These are phyloP conservation scores for Craterostigma plantagineum DNA, from an alignment of 257 asterid species.

Conservation along the genomic window DNA sequence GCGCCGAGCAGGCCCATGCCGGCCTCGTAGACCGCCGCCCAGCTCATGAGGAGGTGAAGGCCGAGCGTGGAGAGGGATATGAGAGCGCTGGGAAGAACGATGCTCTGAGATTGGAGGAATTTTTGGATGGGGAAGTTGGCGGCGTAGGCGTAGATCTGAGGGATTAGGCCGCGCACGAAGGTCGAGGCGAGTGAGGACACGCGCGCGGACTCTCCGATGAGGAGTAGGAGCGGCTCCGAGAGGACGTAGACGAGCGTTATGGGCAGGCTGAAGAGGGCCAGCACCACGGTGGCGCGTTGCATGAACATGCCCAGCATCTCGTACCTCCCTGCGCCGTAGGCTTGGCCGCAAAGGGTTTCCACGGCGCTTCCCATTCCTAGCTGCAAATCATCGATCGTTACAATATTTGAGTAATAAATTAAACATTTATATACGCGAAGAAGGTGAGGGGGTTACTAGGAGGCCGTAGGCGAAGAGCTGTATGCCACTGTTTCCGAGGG, in stretches of 20 bases:
- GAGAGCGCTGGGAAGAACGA: constrained; percentile 35
- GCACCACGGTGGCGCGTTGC: constrained; percentile 33
- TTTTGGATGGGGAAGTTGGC: constrained; percentile 41
- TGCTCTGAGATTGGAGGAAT: constrained; percentile 38
- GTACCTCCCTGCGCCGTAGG: constrained; percentile 30
- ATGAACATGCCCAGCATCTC: constrained; percentile 37
- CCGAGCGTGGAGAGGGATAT: constrained; percentile 27
- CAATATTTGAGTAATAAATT: no score
- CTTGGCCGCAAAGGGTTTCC: constrained; percentile 52
- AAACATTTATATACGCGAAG: no score
- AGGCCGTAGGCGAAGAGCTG: constrained; percentile 49
- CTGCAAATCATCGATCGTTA: constrained; percentile 8
- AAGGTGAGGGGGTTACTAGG: no score
- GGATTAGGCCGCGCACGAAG: constrained; percentile 44
- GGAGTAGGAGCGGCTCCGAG: constrained; percentile 20
- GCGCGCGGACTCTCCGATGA: constrained; percentile 22
- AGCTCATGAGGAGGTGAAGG: constrained; percentile 22
- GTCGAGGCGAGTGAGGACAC: constrained; percentile 26
- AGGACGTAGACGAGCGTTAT: constrained; percentile 24
- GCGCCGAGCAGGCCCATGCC: constrained; percentile 34
- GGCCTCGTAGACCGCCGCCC: constrained; percentile 22
- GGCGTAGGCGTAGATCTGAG: constrained; percentile 43
- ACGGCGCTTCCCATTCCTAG: constrained; percentile 63
- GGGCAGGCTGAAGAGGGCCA: constrained; percentile 27
- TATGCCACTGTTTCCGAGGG: constrained; percentile 40